Evolutionary conservation across 371 early-diverging fungal genomes (phyloP).

Genomic region (Mucor saturninus): DNA sequence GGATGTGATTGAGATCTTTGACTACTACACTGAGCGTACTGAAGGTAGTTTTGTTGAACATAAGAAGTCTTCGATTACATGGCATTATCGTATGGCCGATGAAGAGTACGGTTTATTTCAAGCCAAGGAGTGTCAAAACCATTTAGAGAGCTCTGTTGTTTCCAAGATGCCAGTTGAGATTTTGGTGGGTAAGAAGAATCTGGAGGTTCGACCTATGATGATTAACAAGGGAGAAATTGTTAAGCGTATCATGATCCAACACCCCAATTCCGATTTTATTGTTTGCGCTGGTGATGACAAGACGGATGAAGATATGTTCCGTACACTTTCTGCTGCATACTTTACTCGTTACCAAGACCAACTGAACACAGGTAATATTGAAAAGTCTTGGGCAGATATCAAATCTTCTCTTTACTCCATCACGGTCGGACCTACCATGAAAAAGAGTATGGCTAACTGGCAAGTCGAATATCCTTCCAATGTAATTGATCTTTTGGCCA

Average conservation of each 20-base stretch:
- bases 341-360: conserved; percentile 24
- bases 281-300: conserved; percentile 96
- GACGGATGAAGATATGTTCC: conserved; percentile 98
- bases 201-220: conserved; percentile 88
- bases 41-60: conserved; percentile 86
- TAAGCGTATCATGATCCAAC: conserved; percentile 68
- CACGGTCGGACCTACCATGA: conserved; percentile 78
- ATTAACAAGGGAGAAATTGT: conserved; percentile 96
- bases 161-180: conserved; percentile 92
- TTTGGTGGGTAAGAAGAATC: conserved; percentile 93
- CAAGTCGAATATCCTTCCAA: conserved; percentile 64
- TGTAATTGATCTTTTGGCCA: conserved; percentile 47
- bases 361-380: conserved; percentile 4
- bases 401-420: conserved; percentile 42
- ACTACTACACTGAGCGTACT: conserved; percentile 91
- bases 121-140: conserved; percentile 91
- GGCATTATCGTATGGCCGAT: conserved; percentile 93
- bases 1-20: conserved; percentile 87
- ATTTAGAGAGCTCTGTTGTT: conserved; percentile 81
- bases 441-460: conserved; percentile 85
- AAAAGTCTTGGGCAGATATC: conserved; percentile 13
- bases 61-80: conserved; percentile 82
- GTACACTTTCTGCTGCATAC: conserved; percentile 40
- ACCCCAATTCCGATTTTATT: conserved; percentile 83
- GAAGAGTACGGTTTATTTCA: conserved; percentile 83